Conservation (phyloP, 176 grass and related monocot genomes). For the Saccharum spontaneum region DNA sequence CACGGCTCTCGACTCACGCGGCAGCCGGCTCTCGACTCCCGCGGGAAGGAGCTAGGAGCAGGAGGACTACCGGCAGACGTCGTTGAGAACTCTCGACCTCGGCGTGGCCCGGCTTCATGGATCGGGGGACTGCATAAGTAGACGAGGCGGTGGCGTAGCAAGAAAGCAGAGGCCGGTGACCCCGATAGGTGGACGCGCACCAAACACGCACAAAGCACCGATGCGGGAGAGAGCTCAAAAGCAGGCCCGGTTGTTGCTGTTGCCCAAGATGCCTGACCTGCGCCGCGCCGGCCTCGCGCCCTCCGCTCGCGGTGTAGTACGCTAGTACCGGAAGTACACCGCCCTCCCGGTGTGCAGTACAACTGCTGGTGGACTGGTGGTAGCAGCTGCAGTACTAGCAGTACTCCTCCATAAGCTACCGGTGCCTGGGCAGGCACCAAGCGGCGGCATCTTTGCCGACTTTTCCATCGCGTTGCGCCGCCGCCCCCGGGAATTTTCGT, state of each 20-base stretch:
- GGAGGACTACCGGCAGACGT: neutral
- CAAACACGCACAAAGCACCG: conserved; percentile 32
- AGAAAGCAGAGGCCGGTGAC: conserved; percentile 23
- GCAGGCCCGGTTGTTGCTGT: neutral
- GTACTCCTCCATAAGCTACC: no score
- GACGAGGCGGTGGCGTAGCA: conserved; percentile 33
- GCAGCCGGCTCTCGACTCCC: neutral
- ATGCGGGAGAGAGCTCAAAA: neutral
- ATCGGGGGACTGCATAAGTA: conserved; percentile 37
- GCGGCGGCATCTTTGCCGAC: neutral
- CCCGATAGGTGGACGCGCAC: conserved; percentile 41
- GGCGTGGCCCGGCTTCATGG: conserved; percentile 24
- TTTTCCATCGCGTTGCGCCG: neutral
- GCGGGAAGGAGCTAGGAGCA: neutral
- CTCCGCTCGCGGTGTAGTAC: conserved; percentile 27
- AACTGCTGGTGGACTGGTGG: neutral
- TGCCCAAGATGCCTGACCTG: neutral
- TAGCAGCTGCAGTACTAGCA: no score
- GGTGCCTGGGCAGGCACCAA: no score
- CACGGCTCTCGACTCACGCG: neutral
- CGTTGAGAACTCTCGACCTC: neutral
- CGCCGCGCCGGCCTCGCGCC: neutral
- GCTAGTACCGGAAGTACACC: conserved; percentile 32
- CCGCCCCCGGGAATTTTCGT: neutral
- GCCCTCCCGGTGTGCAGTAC: neutral